Evolutionary conservation across 2,329 filamentous ascomycete species (phyloP), one percentile per base, ranked within the genome.

Genomic region (Chaetomiaceae sp.): DNA sequence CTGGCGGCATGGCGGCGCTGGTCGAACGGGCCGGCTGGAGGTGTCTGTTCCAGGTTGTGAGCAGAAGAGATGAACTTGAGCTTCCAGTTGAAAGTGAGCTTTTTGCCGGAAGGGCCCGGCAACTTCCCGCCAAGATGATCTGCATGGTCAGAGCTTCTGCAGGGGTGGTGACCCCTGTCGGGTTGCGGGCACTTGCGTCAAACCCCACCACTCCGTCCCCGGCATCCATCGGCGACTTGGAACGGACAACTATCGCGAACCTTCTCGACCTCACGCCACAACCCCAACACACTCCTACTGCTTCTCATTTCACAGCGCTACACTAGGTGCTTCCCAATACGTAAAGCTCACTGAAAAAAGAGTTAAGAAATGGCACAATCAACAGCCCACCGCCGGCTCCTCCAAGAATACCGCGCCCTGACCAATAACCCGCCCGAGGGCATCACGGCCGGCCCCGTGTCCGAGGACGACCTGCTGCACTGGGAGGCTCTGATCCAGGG

Each of bases 401-500:
- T 97, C 69, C 89, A 92, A 74, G 94, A 99, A 78, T 99, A 99
- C 79, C 89, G 89, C 68, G 85, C 88, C 59, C 86, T 99, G 59
- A 94, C 91, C 59, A 92, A 90, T 67, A 94, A 95, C 72, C 90
- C 92, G 0, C 92, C 92, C n/a, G 92, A 97, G 58, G 94, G 94
- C 70, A 97, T 99, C 74, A 95, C 89, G 55, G 94, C 94, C 15
- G 94, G 94, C 19, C 94, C 94, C 31, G 78, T 96, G 57, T 88
- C 82, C 60, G 94, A 99, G 76, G 94, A 97, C 70, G 91, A 99
- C 75, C 85, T 97, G 68, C 88, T 96, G 65, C 78, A 89, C 66
- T 99, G 94, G 94, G 94, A 99, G 75, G 94, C 91, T 8, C 76
- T 97, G 58, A 97, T 99, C 65, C 87, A 95, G 71, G 94, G 94